Evolutionary conservation across 78 protist species (phyloP), one percentile per base, ranked within the genome.

Genomic region (Isochrysis galbana): DNA sequence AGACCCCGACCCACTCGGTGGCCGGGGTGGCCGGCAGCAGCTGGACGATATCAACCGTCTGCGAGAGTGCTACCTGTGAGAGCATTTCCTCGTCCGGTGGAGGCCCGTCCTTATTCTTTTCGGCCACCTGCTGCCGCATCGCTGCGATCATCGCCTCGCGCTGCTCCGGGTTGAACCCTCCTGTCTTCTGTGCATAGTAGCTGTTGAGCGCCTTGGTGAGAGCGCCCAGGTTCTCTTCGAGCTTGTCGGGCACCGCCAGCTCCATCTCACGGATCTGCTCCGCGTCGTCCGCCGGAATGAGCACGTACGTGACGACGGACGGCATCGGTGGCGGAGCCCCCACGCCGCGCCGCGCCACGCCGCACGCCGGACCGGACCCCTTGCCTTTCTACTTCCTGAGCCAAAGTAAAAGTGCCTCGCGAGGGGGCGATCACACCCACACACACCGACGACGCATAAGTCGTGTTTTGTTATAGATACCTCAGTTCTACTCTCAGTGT

Each of bases 41-140:
- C 48, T 48, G 72, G n/a, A 86, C 45, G n/a, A 86, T 86, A 72
- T 86, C 90, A 3, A 47, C 70, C 7, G 90, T 86, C 72, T 86
- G 90, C 38, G 34, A 39, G 38, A 5, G 44, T 11, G 90, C 90
- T 21, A 84, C 11, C 55, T 23, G 29, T 2, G 32, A 0, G 48
- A 77, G 44, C 48, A 77, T 39, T 14, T 0, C 29, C 23, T 23
- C 45, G 34, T 41, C 48, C 26, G 45, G 47, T 11, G 4, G 11
- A 32, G 46, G 14, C 1, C 26, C 2, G 14, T 0, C 48, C 26
- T 39, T 0, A 1, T 4, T 39, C 47, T 41, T 39, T 22, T 29
- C 42, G 11, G 39, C 39, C 41, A 38, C 17, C 25, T 74, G 84
- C 86, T 38, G 3, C 5, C 34, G 48, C 44, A 23, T 21, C 48